Evolutionary conservation across 2,329 filamentous ascomycete genomes (phyloP), one percentile per base, ranked within the genome.

Genomic region (Aureobasidium subglaciale): DNA sequence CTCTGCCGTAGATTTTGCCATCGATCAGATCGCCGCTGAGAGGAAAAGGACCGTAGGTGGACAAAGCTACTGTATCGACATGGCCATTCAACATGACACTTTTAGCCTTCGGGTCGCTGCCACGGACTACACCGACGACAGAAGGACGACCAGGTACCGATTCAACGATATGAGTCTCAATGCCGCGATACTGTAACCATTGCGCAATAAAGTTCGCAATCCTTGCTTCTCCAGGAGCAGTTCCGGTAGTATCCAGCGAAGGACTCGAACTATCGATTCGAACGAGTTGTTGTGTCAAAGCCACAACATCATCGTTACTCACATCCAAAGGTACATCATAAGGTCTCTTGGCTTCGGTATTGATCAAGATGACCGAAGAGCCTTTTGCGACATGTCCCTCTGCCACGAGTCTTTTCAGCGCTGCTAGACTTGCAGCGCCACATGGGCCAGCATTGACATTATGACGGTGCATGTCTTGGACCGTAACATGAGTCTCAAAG

Each of bases 361-460:
- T 84, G 38, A 88, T 77, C 1, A 90, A 66, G 1, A 90, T 76
- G 0, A 89, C 75, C 0, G 83, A 74, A 0, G 82, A 78, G n/a
- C 81, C 69, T 0, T 67, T 61, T 7, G 70, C 65, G 0, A 82
- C 63, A 0, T 65, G 59, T 1, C 67, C 58, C 35, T 68, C 70
- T 10, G 72, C 64, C 37, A 63, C 69, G 3, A 84, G 63, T 24
- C 75, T 77, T 29, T 72, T 73, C 25, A 90, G 63, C 1, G 82
- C 85, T 30, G 77, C 79, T n/a, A 81, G 62, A 1, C 75, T 67
- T 0, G 84, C 80, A 8, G 78, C 80, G 16, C 84, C 85, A 64
- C 85, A 88, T 1, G 85, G 84, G 0, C 85, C 84, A 25, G 76
- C 75, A 32, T 70, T 65, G 0, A 87, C 65, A 0, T 71, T 74